A percentile compares a stretch with the other conserved stretches of the same genome.
These are phyloP conservation scores for Fusarium ramigenum DNA, from an alignment of 2,329 filamentous ascomycete genomes.

Conservation along the genomic window DNA sequence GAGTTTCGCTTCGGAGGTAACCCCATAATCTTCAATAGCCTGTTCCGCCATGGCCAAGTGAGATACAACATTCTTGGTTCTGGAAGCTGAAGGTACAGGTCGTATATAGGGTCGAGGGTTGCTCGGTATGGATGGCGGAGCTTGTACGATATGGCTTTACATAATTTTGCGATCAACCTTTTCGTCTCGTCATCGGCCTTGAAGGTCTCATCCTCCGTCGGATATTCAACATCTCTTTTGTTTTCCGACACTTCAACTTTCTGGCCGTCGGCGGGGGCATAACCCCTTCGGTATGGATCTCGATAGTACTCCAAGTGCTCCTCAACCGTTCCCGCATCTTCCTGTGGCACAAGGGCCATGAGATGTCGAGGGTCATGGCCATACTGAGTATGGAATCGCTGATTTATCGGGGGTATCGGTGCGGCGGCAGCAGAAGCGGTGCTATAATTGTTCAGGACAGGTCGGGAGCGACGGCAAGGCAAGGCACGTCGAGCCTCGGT, in stretches of 20 bases:
- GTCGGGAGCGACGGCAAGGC: constrained; percentile 28
- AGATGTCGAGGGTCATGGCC: constrained; percentile 54
- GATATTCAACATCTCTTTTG: constrained; percentile 58
- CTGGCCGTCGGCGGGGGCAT: constrained; percentile 61
- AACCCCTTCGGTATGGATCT: constrained; percentile 64
- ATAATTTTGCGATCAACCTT: constrained; percentile 52
- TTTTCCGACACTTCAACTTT: constrained; percentile 61
- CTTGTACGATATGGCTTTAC: constrained; percentile 52
- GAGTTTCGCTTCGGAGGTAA: constrained; percentile 65
- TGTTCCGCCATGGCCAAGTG: constrained; percentile 63
- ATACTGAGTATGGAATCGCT: constrained; percentile 11
- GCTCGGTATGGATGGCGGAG: constrained; percentile 54
- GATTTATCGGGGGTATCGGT: constrained; percentile 13
- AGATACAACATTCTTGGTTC: constrained; percentile 63
- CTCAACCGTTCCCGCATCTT: constrained; percentile 58
- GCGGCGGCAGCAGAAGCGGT: constrained; percentile 37
- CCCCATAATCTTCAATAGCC: constrained; percentile 74
- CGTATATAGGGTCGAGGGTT: constrained; percentile 57
- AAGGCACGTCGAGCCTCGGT: constrained; percentile 32
- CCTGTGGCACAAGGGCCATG: constrained; percentile 62
- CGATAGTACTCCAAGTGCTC: constrained; percentile 62
- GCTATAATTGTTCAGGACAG: constrained; percentile 40
- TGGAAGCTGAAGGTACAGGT: constrained; percentile 60
- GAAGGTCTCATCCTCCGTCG: constrained; percentile 53
- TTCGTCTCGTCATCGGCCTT: constrained; percentile 49